Evolutionary conservation across 192 early-diverging fungal species (phyloP), one percentile per base, ranked within the genome.

Genomic region (Umbelopsis vinacea): DNA sequence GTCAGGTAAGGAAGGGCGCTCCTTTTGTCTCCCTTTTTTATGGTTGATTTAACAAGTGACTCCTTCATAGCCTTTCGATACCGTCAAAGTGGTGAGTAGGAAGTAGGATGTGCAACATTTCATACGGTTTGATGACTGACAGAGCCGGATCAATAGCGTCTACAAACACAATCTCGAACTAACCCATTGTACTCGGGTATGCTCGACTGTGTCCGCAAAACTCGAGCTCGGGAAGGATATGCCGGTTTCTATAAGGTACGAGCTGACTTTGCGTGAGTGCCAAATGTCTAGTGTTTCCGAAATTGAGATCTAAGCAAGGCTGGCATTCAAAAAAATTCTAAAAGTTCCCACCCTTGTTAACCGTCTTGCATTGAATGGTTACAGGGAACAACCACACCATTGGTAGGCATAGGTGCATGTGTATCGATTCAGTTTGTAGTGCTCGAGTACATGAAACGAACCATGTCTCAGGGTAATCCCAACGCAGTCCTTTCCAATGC

Each of bases 401-500:
- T 99, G 26, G 84, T 99, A 6, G 97, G 97, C 52, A 91, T 96
- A 50, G 97, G 97, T 46, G 91, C 93, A 14, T 97, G 96, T 77
- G 97, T 99, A 7, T 96, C 95, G n/a, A 93, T 99, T 77, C 97
- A 99, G 84, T 99, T 99, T 76, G 84, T 91, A 38, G 94, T 91
- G 47, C 82, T 97, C 45, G 92, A 97, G 83, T 86, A 89, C 57
- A 90, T 92, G 82, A 97, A 99, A 85, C 90, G 97, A 45, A 78
- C 83, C 35, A 94, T 95, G 74, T 81, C 81, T 22, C 57, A 63
- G 35, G 69, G 76, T 19, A 71, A 83, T 29, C 95, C 94, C 74
- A 29, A 38, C 3, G 80, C 79, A 12, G 79, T 84, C 10, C 84
- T 99, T 6, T 87, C 91, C 35, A 86, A 89, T 45, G 69, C 84